phyloP scores from a whole-genome alignment of 306 rosid species.

The Begonia masoniana region DNA sequence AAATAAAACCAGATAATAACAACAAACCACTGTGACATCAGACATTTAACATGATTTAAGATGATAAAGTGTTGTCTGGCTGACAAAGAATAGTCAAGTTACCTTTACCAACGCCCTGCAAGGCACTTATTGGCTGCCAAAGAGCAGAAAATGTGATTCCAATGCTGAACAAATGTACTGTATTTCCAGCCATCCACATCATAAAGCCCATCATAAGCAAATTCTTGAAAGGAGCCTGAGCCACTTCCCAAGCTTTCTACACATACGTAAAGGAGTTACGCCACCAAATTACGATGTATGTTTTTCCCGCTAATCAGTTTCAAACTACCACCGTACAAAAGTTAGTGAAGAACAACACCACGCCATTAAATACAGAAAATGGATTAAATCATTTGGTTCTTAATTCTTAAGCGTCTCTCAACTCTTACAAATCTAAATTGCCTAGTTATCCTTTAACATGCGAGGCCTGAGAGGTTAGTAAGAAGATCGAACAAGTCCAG shows the following conservation, averaged over 20 bases:
- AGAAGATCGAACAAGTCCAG: no score
- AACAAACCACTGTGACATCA: no score
- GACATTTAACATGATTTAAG: no score
- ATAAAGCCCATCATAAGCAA: constrained; percentile 98
- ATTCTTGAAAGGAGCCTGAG: constrained; percentile 94
- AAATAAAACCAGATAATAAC: neutral
- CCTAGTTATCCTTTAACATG: no score
- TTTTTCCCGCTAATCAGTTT: neutral
- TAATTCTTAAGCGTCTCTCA: no score
- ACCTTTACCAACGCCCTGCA: constrained; percentile 92
- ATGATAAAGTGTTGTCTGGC: no score
- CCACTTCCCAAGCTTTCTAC: constrained; percentile 99
- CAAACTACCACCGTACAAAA: neutral
- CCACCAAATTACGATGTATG: constrained; percentile 1
- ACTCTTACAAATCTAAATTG: no score
- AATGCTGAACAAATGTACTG: constrained; percentile 93
- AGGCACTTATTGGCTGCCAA: constrained; percentile 94
- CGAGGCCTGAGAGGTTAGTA: no score
- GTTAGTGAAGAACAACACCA: neutral
- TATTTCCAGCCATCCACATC: constrained; percentile 99
- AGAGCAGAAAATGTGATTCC: constrained; percentile 98
- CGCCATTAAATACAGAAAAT: neutral
- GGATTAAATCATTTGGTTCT: neutral
- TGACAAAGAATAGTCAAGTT: neutral
- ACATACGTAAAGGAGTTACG: constrained; percentile 3